Base-by-base conservation (phyloP, 2,329 filamentous ascomycete genomes). In the Diaporthe citrichinensis region DNA sequence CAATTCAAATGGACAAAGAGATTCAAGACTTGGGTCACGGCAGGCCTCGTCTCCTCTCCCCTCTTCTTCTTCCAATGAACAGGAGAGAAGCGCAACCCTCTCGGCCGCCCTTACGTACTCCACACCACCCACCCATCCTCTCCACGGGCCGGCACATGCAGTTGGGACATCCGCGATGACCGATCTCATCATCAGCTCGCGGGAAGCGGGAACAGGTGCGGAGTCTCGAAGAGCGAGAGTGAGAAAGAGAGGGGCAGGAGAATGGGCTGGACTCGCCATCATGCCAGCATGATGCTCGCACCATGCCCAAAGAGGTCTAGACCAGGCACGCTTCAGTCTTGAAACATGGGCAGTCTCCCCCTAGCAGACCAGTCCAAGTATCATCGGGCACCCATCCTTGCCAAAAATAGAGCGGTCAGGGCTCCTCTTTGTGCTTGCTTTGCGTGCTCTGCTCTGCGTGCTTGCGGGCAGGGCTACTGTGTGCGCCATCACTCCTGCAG, bases 271-370 rank as follows among this genome's bases (percentile, higher is more conserved):
- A 39, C 20, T 31, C 34, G 15, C 17, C 25, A 23, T 58, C 57
- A 28, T 34, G 46, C 65, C 65, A 68, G 46, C 65, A 69, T 53
- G 34, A 67, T 41, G 46, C 49, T 20, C 44, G 10, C 46, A 51
- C 71, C 72, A 78, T 51, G 31, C 79, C 78, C 53, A 67, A 79
- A 79, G 41, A 59, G 78, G 79, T 68, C 73, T 80, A 79, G 79
- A 72, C 74, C 78, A 78, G 79, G 78, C 77, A 79, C 78, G 55
- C 59, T 34, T 58, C 55, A 62, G 28, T 68, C 28, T 61, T 76
- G 78, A 79, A 78, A 79, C 76, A 58, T 74, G 65, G 51, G 49
- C 65, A 55, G 65, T 55, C 49, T 69, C 65, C 65, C 46, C 65
- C 49, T 41, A 28, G 65, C 65, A 55, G 46, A 69, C 62, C 62